Conservation (phyloP, 192 early-diverging fungal species). For the Backusella mclennaniae region DNA sequence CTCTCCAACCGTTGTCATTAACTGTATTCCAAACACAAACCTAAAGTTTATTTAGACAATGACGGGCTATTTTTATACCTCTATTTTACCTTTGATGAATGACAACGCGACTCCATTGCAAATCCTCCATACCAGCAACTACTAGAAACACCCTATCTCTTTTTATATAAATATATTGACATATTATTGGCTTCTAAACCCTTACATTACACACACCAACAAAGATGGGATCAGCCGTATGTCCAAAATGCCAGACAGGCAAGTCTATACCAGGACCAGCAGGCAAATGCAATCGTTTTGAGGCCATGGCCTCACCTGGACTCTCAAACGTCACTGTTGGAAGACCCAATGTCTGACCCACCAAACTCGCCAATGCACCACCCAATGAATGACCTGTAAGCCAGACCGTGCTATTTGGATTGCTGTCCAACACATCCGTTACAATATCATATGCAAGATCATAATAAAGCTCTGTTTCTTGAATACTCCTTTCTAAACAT, state of each 20-base stretch:
- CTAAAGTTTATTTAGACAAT: slow-evolving; percentile 5
- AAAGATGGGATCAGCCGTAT: slow-evolving; percentile 90
- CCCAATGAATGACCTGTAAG: slow-evolving; percentile 85
- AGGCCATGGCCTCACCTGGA: slow-evolving; percentile 80
- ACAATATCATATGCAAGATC: slow-evolving; percentile 59
- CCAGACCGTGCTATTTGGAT: slow-evolving; percentile 72
- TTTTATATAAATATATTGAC: slow-evolving; percentile 29
- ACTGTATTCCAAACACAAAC: slow-evolving; percentile 68
- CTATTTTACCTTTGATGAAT: slow-evolving; percentile 59
- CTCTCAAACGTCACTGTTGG: slow-evolving; percentile 85
- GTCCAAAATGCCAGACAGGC: slow-evolving; percentile 88
- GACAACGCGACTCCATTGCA: slow-evolving; percentile 85
- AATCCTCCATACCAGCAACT: slow-evolving; percentile 73
- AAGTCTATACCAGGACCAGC: slow-evolving; percentile 47
- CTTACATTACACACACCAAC: slow-evolving; percentile 72
- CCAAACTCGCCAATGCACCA: slow-evolving; percentile 63
- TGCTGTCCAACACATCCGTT: slow-evolving; percentile 60
- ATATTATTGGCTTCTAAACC: neutral
- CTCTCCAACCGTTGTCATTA: slow-evolving; percentile 57
- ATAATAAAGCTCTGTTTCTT: slow-evolving; percentile 59
- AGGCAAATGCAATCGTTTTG: slow-evolving; percentile 76
- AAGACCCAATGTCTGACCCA: slow-evolving; percentile 83
- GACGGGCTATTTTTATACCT: no score
- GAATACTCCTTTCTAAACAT: slow-evolving; percentile 59
- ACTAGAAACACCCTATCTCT: slow-evolving; percentile 35